A percentile compares a stretch with the other conserved stretches of the same genome.
Evolutionary conservation across 2,329 filamentous ascomycete genomes (phyloP).

Genomic region (Parasarocladium wereldwijsianum): DNA sequence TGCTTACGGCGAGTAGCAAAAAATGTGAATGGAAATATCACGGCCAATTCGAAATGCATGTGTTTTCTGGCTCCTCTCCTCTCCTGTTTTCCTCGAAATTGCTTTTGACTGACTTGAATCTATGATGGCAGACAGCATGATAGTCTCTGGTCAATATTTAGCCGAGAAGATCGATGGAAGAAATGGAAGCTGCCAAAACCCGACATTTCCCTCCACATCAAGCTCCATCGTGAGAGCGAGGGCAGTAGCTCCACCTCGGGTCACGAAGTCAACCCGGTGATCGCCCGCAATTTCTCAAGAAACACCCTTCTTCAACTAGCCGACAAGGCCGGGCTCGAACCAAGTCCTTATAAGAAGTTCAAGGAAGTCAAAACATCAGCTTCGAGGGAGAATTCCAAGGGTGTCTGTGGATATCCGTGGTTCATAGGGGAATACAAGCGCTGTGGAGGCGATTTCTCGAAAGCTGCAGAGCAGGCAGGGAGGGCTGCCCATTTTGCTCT

Average conservation of each 20-base stretch:
- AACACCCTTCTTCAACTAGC: not conserved
- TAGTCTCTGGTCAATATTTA: not conserved
- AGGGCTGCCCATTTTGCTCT: not conserved
- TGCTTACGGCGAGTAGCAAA: not conserved
- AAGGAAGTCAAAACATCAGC: not conserved
- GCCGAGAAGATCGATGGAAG: constrained; percentile 1
- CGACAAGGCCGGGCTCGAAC: not conserved
- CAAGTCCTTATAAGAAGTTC: not conserved
- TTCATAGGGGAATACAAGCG: constrained; percentile 2
- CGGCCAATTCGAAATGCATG: constrained; percentile 1
- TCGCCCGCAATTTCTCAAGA: constrained; percentile 1
- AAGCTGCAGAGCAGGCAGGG: not conserved
- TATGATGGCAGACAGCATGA: not conserved
- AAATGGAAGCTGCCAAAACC: not conserved
- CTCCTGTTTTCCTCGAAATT: not conserved
- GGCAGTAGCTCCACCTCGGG: not conserved
- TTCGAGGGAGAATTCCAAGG: not conserved
- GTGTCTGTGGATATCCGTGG: constrained; percentile 1
- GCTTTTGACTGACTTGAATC: not conserved
- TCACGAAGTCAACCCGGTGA: not conserved
- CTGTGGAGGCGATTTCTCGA: not conserved
- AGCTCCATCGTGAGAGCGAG: constrained; percentile 1
- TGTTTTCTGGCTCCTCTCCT: not conserved
- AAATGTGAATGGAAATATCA: not conserved
- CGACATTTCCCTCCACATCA: constrained; percentile 1